phyloP scores from a whole-genome alignment of 768 basidiomycete species.

The Kwoniella europaea region DNA sequence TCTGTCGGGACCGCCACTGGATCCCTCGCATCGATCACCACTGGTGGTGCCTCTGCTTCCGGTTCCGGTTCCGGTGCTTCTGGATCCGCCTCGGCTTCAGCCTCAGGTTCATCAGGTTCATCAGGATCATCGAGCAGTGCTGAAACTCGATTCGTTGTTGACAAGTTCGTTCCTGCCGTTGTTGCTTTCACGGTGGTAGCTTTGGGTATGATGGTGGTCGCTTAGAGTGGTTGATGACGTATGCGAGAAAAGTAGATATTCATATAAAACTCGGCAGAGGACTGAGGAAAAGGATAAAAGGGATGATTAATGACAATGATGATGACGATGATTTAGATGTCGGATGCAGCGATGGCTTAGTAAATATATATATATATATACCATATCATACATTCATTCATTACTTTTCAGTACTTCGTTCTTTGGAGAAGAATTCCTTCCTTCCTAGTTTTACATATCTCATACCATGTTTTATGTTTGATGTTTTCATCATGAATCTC shows the following conservation, averaged over 20 bases:
- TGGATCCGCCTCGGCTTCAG: slow-evolving; percentile 14
- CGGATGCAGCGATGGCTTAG: background rate
- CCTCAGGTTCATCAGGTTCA: slow-evolving; percentile 9
- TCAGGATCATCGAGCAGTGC: slow-evolving; percentile 6
- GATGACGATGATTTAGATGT: background rate
- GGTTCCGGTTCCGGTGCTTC: slow-evolving; percentile 15
- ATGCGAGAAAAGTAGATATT: background rate
- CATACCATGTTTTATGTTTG: background rate
- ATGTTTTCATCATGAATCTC: background rate
- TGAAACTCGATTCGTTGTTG: slow-evolving; percentile 1
- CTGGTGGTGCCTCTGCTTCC: slow-evolving; percentile 12
- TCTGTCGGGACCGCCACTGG: slow-evolving; percentile 41
- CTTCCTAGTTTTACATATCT: background rate
- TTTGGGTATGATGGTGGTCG: slow-evolving; percentile 21
- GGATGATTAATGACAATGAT: slow-evolving; percentile 7
- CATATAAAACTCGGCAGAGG: background rate
- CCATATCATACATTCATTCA: background rate
- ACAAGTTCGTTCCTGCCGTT: slow-evolving; percentile 18
- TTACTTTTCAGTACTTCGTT: background rate
- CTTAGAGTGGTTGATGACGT: slow-evolving; percentile 1
- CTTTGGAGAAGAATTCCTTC: background rate
- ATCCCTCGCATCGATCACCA: slow-evolving; percentile 17
- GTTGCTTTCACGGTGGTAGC: slow-evolving; percentile 20
- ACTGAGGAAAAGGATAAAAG: background rate
- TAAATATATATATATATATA: background rate